Evolutionary conservation across 257 asterid species (phyloP), one percentile per base, ranked within the genome.

Genomic region (Salvia splendens): DNA sequence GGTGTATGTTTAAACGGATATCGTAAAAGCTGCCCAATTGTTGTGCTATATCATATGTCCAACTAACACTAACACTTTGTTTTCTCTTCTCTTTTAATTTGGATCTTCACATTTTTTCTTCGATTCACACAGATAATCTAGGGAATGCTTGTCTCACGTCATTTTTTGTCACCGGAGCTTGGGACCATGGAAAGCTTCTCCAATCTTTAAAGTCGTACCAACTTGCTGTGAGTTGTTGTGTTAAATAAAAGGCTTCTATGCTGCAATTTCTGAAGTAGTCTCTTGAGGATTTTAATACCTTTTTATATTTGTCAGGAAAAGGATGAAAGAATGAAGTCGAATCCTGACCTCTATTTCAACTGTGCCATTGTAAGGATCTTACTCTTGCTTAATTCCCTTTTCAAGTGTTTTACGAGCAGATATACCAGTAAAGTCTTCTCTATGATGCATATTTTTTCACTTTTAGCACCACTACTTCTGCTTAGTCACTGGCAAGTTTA

Each of bases 121-220:
- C 66, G 59, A 62, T 55, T 12, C 71, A 52, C 63, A 33, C 96
- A 90, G 99, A 93, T 80, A 93, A 86, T 78, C 81, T 93, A 8
- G 99, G 96, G 59, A 90, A 90, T 85, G 97, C 96, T 15, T 86
- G 78, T 77, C 88, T 90, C 71, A 88, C 94, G 56, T 90, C 90
- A 40, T 93, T 93, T 78, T 90, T 93, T 72, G 86, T 80, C 61
- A 85, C 89, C 70, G 97, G 95, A 80, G 85, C 94, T 10, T 85
- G 96, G 99, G 95, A 93, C 74, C 90, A 83, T 73, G 78, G 74
- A 67, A 85, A 81, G 81, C 92, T 93, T 68, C 77, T 74, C 72
- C 95, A 86, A 69, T 85, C 96, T 24, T 69, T 93, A 74, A 93
- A 90, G 84, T 91, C 99, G 5, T 93, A 93, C 83, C 97, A 93